Conservation (phyloP, 805 yeast species). For the Candida ponderosae region DNA sequence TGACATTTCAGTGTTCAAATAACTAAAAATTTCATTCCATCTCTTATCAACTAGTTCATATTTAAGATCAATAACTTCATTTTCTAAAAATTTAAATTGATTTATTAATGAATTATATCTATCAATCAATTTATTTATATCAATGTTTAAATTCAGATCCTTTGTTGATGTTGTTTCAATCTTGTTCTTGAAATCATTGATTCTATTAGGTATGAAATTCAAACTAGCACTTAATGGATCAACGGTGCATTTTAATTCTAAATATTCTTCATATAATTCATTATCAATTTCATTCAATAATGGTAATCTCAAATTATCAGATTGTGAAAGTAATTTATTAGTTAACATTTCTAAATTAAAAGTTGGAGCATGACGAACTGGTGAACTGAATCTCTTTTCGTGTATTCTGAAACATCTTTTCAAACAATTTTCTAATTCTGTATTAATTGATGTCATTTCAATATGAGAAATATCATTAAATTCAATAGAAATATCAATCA, state of each 20-base stretch:
- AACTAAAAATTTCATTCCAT: conserved; percentile 48
- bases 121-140: conserved; percentile 23
- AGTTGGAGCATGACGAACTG: conserved; percentile 30
- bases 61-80: conserved; percentile 34
- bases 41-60: conserved; percentile 40
- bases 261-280: conserved; percentile 32
- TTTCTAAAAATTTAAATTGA: conserved; percentile 33
- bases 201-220: conserved; percentile 40
- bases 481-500: conserved; percentile 33
- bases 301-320: conserved; percentile 27
- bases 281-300: conserved; percentile 30
- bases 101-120: conserved; percentile 32
- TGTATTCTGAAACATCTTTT: conserved; percentile 28
- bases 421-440: conserved; percentile 29
- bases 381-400: conserved; percentile 30
- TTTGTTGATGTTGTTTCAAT: conserved; percentile 20
- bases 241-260: conserved; percentile 31
- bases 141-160: conserved; percentile 7
- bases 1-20: conserved; percentile 34
- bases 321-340: conserved; percentile 21
- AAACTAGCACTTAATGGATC: conserved; percentile 47
- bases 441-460: conserved; percentile 34
- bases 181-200: conserved; percentile 32
- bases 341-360: conserved; percentile 27
- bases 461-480: conserved; percentile 33